Evolutionary conservation across 495 filamentous ascomycete species (phyloP), one percentile per base, ranked within the genome.

Genomic region (Hyaloscypha bicolor): DNA sequence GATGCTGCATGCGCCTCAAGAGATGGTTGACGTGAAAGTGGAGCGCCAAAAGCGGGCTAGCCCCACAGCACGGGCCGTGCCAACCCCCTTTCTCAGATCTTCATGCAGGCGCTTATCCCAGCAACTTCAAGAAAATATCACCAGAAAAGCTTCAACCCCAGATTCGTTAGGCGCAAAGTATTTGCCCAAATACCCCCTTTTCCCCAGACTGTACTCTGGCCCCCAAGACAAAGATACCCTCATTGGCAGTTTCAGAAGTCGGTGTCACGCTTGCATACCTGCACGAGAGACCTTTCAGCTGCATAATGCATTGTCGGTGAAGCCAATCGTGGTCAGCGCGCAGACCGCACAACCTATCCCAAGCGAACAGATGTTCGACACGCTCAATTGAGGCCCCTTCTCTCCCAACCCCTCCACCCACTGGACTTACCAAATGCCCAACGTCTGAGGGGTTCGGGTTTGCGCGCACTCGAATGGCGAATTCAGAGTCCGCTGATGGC

Each of bases 361-460:
- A 63, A 57, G 32, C 57, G 65, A 68, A 62, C 66, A 66, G 30
- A 66, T 72, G 60, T 60, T 52, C 53, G 37, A 32, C 25, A 25
- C 42, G 57, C 51, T 53, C 52, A 12, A 19, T 55, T 29, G 51
- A 61, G 22, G 16, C 58, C 22, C 35, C 55, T 57, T 29, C 33
- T n/a, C 59, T 45, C 33, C 37, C 53, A 63, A 42, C 39, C 21
- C 58, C 39, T 12, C 35, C 42, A 59, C 33, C 35, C 6, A 21
- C n/a, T 56, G 12, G 4, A 29, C 59, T 37, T 14, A 16, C n/a
- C 25, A 51, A 29, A 61, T 64, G 68, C 71, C 65, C 68, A 69
- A 71, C 70, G 65, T 42, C 48, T 67, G 31, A 71, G 69, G 68
- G 68, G 65, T 60, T 71, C 57, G 68, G 66, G 63, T 2, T 62